Evolutionary conservation across 139 green algal species (phyloP).

Genomic region (Coccomyxa sp.): DNA sequence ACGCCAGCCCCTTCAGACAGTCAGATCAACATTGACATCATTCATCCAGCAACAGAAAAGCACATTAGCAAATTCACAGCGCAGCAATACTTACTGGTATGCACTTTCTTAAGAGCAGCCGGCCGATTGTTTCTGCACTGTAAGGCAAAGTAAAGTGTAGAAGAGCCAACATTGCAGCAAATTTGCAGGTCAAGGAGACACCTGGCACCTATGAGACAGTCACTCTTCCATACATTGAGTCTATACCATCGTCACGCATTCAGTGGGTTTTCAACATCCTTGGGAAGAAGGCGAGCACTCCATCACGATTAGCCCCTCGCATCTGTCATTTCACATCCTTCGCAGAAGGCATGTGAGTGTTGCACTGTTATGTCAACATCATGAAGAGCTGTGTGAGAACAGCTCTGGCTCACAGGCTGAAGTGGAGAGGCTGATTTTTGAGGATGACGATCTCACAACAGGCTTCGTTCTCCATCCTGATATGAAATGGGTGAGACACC

Average conservation of each 20-base stretch:
- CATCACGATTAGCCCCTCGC: background rate
- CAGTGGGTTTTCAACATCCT: constrained; percentile 64
- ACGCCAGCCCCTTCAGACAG: background rate
- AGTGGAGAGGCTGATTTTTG: constrained; percentile 53
- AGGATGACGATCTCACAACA: constrained; percentile 39
- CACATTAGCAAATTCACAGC: constrained; percentile 41
- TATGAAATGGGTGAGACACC: constrained; percentile 44
- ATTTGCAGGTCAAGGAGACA: constrained; percentile 38
- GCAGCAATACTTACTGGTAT: constrained; percentile 32
- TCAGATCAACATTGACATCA: constrained; percentile 35
- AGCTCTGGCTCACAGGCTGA: constrained; percentile 32
- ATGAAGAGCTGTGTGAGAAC: too few species aligned
- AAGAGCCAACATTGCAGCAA: background rate
- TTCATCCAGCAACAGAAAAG: constrained; percentile 44
- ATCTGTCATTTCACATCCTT: background rate
- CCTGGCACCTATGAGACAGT: constrained; percentile 30
- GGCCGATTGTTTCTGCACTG: too few species aligned
- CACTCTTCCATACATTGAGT: constrained; percentile 40
- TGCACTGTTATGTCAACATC: background rate
- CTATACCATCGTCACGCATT: constrained; percentile 19
- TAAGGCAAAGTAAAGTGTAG: background rate
- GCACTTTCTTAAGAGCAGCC: background rate
- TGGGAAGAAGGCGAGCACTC: constrained; percentile 34
- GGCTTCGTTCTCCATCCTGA: constrained; percentile 64
- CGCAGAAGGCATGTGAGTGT: background rate